phyloP scores from a whole-genome alignment of 2,329 filamentous ascomycete genomes.

The Lachnellula occidentalis region DNA sequence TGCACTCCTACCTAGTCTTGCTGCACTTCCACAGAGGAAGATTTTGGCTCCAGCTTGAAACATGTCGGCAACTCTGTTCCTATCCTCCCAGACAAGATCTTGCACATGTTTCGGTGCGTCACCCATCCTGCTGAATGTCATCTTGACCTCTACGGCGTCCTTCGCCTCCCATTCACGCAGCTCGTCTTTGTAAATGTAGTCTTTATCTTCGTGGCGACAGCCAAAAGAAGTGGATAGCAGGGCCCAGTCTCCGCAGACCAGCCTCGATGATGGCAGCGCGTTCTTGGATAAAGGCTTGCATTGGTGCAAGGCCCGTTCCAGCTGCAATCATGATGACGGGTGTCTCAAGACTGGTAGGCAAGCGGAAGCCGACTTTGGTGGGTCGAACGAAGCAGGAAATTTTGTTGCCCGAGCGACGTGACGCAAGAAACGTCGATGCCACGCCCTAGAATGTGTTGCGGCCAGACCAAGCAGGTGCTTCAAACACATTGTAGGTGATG shows the following conservation, averaged over 20 bases:
- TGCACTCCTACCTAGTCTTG: conserved; percentile 2
- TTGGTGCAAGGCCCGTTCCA: conserved; percentile 39
- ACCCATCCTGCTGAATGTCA: conserved; percentile 1
- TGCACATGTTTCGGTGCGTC: background rate
- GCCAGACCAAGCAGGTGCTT: background rate
- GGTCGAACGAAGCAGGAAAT: conserved; percentile 53
- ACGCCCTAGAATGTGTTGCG: conserved; percentile 38
- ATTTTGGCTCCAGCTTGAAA: conserved; percentile 11
- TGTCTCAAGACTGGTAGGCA: conserved; percentile 23
- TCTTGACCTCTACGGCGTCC: conserved; percentile 8
- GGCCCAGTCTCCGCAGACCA: conserved; percentile 7
- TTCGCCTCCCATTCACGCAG: conserved; percentile 27
- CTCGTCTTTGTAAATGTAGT: conserved; percentile 39
- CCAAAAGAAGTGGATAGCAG: conserved; percentile 44
- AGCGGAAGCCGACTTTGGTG: conserved; percentile 22
- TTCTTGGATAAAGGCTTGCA: conserved; percentile 43
- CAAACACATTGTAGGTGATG: background rate
- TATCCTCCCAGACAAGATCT: conserved; percentile 13
- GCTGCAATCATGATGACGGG: conserved; percentile 31
- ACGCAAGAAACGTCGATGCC: conserved; percentile 54
- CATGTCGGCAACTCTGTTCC: conserved; percentile 1
- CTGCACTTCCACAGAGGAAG: conserved; percentile 9
- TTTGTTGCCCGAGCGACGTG: background rate
- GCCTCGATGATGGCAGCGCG: conserved; percentile 27
- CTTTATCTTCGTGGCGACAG: conserved; percentile 37